These are phyloP conservation scores for Zymoseptoria brevis DNA, from an alignment of 2,329 filamentous ascomycete genomes.

Conservation along the genomic window DNA sequence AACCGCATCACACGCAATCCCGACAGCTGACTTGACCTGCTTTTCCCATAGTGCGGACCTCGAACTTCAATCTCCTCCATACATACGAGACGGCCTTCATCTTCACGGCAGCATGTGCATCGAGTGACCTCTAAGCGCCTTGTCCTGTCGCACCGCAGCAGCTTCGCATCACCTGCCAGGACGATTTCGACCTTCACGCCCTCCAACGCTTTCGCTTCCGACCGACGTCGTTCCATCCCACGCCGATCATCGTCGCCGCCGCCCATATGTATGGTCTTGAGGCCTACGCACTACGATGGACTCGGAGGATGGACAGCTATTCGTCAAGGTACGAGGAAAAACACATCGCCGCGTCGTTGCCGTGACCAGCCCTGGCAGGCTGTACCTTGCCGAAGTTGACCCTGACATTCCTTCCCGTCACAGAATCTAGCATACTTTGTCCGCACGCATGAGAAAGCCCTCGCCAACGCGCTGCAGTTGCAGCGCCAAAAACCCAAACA, in stretches of 20 bases:
- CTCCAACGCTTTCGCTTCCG: constrained; percentile 8
- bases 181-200: background rate
- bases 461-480: constrained; percentile 89
- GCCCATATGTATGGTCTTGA: constrained; percentile 13
- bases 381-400: background rate
- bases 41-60: background rate
- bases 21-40: background rate
- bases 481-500: constrained; percentile 65
- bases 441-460: constrained; percentile 91
- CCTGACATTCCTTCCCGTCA: background rate
- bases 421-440: constrained; percentile 95
- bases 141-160: background rate
- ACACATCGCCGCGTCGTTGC: background rate
- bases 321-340: constrained; percentile 62
- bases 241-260: constrained; percentile 7
- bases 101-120: background rate
- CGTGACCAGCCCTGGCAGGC: background rate
- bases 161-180: background rate
- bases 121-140: background rate
- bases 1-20: background rate
- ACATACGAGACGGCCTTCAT: background rate
- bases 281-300: constrained; percentile 49
- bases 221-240: constrained; percentile 7
- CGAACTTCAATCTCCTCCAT: background rate
- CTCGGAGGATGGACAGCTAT: constrained; percentile 82